A percentile compares a stretch with the other conserved stretches of the same genome.
Conservation (phyloP, 768 basidiomycete species). For the Panus rudis region DNA sequence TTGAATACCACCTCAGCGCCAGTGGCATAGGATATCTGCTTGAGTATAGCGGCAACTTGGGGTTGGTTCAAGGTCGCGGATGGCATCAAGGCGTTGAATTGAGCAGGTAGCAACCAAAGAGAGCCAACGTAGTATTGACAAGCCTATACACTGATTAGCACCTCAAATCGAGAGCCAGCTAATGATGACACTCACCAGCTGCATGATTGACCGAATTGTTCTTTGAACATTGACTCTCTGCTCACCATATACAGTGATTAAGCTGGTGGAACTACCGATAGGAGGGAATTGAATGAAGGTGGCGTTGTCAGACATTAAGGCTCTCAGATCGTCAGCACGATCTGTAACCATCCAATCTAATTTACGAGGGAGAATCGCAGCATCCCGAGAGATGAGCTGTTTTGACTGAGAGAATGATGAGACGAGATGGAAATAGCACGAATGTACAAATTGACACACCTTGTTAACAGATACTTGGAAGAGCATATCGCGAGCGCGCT, state of each 20-base stretch:
- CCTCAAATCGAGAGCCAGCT: constrained; percentile 15
- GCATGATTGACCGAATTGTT: constrained; percentile 91
- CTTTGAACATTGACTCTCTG: constrained; percentile 90
- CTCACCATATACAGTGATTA: constrained; percentile 93
- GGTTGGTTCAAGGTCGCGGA: constrained; percentile 73
- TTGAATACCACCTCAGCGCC: constrained; percentile 96
- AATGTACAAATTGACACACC: constrained; percentile 35
- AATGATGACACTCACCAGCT: constrained; percentile 55
- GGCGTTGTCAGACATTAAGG: constrained; percentile 93
- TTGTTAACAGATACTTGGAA: constrained; percentile 82
- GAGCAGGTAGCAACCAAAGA: constrained; percentile 91
- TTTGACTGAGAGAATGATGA: constrained; percentile 72
- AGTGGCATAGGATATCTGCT: constrained; percentile 78
- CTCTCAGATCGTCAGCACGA: constrained; percentile 85
- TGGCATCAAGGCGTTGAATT: constrained; percentile 87
- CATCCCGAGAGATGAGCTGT: constrained; percentile 84
- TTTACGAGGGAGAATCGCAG: constrained; percentile 91
- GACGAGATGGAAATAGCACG: neutral
- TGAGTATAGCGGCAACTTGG: constrained; percentile 78
- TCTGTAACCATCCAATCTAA: constrained; percentile 99
- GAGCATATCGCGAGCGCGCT: constrained; percentile 92
- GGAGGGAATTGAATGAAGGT: constrained; percentile 93
- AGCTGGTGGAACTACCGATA: constrained; percentile 85
- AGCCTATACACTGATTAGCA: constrained; percentile 52
- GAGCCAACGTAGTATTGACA: constrained; percentile 96